Evolutionary conservation across 805 yeast species (phyloP).

Genomic region (Spathaspora boniae): DNA sequence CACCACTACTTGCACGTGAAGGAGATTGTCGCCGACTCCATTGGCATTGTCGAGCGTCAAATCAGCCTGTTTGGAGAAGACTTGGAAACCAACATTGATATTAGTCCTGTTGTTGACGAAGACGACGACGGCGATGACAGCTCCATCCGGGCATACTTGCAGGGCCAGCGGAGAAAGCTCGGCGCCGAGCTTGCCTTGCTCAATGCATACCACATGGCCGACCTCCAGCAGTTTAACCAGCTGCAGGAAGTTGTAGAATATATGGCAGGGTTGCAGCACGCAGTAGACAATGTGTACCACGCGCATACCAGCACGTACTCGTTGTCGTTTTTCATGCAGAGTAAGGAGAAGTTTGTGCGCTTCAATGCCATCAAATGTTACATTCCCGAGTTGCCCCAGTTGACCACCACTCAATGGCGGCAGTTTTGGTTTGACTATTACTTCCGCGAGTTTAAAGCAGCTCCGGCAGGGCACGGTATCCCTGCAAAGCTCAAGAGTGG

Average conservation of each 20-base stretch:
- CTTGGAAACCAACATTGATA: not conserved
- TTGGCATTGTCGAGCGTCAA: constrained; percentile 15
- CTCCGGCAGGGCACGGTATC: not conserved
- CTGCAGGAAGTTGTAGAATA: constrained; percentile 1
- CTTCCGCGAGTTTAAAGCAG: constrained; percentile 1
- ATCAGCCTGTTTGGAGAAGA: constrained; percentile 5
- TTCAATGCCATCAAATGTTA: constrained; percentile 7
- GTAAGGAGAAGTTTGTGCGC: constrained; percentile 5
- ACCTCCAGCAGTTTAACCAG: constrained; percentile 3
- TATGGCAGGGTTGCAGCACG: not conserved
- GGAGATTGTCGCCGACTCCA: constrained; percentile 13
- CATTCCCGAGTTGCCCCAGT: constrained; percentile 8
- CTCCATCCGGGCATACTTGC: constrained; percentile 1
- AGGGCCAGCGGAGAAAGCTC: constrained; percentile 3
- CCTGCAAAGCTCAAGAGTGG: constrained; percentile 6
- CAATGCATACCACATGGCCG: constrained; percentile 1
- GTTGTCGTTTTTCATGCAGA: constrained; percentile 2
- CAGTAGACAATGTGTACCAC: not conserved
- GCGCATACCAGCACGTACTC: not conserved
- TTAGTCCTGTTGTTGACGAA: constrained; percentile 5
- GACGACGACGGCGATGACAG: constrained; percentile 1
- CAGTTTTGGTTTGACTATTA: constrained; percentile 17
- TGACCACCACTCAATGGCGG: constrained; percentile 17
- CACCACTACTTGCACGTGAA: constrained; percentile 17
- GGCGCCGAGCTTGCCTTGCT: constrained; percentile 5